A percentile compares a stretch with the other conserved stretches of the same genome.
Conservation (phyloP, 2,329 filamentous ascomycete species). For the Xylariaceae sp. region DNA sequence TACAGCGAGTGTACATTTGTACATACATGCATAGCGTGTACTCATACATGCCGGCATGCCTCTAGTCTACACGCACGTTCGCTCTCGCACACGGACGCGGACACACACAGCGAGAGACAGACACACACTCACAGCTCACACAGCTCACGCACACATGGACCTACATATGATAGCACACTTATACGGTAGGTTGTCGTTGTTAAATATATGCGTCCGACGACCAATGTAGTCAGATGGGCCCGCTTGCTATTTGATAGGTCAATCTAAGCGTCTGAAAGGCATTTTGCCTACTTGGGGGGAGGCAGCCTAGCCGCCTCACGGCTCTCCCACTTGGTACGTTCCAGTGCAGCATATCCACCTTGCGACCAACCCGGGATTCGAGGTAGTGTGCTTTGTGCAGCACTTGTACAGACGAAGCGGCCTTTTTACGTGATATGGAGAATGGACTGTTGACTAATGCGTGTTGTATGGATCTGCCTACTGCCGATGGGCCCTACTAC, state of each 20-base stretch:
- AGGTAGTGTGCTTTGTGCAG: neutral
- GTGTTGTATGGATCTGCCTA: conserved; percentile 18
- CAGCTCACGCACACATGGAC: neutral
- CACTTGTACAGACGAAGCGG: conserved; percentile 23
- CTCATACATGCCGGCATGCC: neutral
- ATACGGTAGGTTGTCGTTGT: neutral
- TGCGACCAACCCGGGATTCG: neutral
- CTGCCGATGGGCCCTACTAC: too few species aligned
- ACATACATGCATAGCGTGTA: neutral
- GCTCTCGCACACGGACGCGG: neutral
- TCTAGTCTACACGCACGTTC: neutral
- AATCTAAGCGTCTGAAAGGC: conserved; percentile 2
- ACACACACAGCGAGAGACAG: neutral
- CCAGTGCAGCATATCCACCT: conserved; percentile 23
- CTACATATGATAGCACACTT: neutral
- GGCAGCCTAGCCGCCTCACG: conserved; percentile 21
- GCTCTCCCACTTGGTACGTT: conserved; percentile 22
- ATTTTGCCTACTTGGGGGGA: conserved; percentile 5
- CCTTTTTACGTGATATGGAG: conserved; percentile 15
- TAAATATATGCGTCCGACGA: neutral
- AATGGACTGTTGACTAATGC: conserved; percentile 24
- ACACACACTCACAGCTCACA: neutral
- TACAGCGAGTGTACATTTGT: neutral
- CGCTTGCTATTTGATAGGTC: conserved; percentile 14
- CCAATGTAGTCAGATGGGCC: neutral